Evolutionary conservation across 129 eudicot genomes (phyloP).

Genomic region (Saussurea involucrata): DNA sequence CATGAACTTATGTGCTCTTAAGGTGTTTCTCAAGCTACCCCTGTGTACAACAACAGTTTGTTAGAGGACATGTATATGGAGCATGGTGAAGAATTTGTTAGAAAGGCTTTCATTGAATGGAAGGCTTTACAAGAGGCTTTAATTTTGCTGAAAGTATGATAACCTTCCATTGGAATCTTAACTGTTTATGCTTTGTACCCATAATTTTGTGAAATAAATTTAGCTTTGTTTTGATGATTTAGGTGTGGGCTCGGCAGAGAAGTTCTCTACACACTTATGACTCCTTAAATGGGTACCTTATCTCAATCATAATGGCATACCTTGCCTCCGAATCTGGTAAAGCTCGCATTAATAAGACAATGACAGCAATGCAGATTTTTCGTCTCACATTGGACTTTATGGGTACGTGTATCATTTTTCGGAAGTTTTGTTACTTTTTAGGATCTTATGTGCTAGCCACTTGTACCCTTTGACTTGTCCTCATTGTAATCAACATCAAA

Average conservation of each 20-base stretch:
- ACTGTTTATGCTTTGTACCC: neutral
- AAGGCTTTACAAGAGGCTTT: conserved; percentile 75
- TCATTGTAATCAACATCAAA: neutral
- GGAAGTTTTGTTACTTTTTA: neutral
- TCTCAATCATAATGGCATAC: conserved; percentile 63
- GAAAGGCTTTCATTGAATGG: conserved; percentile 56
- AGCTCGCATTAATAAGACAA: conserved; percentile 48
- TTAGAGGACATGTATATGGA: conserved; percentile 90
- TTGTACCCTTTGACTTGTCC: neutral
- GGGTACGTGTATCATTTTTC: conserved; percentile 42
- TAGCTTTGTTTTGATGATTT: conserved; percentile 17
- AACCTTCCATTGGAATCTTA: neutral
- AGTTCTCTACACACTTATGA: conserved; percentile 67
- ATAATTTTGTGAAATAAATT: neutral
- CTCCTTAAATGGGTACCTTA: conserved; percentile 73
- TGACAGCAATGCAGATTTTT: conserved; percentile 72
- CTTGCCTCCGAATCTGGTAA: conserved; percentile 72
- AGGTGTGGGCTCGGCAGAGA: conserved; percentile 99
- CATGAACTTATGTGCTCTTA: conserved; percentile 13
- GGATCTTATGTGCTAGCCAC: neutral
- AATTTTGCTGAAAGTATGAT: conserved; percentile 69
- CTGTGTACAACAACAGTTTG: conserved; percentile 73
- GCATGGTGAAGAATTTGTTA: conserved; percentile 61
- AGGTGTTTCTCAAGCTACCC: conserved; percentile 64
- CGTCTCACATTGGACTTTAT: conserved; percentile 79